phyloP scores from a whole-genome alignment of 2,329 filamentous ascomycete genomes.

The Trichoderma cornu-damae region DNA sequence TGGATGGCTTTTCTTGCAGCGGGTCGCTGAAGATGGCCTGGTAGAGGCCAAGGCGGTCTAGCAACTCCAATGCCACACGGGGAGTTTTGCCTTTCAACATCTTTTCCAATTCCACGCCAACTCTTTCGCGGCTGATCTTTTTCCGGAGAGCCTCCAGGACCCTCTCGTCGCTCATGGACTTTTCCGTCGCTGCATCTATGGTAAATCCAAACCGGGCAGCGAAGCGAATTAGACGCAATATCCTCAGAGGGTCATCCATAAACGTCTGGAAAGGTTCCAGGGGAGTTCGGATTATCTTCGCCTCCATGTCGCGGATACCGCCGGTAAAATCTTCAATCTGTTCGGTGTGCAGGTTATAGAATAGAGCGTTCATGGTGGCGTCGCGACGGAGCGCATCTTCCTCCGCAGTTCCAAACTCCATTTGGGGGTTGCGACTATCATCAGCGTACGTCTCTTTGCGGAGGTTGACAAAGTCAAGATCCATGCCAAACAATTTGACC shows the following conservation, averaged over 20 bases:
- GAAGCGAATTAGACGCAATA: slow-evolving; percentile 83
- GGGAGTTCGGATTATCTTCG: slow-evolving; percentile 73
- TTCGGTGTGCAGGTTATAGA: slow-evolving; percentile 83
- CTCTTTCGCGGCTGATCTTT: slow-evolving; percentile 89
- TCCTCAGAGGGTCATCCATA: slow-evolving; percentile 83
- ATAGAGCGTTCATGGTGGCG: slow-evolving; percentile 91
- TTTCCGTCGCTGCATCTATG: slow-evolving; percentile 65
- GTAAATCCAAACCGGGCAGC: slow-evolving; percentile 75
- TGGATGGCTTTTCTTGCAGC: slow-evolving; percentile 44
- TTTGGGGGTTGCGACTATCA: slow-evolving; percentile 82
- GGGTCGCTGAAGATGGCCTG: slow-evolving; percentile 70
- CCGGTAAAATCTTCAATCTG: slow-evolving; percentile 80
- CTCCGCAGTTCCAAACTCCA: slow-evolving; percentile 88
- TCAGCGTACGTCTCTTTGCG: slow-evolving; percentile 85
- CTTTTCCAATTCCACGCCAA: slow-evolving; percentile 78
- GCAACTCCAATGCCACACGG: slow-evolving; percentile 55
- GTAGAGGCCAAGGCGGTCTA: slow-evolving; percentile 64
- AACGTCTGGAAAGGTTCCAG: slow-evolving; percentile 88
- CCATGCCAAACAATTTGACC: slow-evolving; percentile 75
- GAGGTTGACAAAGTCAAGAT: slow-evolving; percentile 91
- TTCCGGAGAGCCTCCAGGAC: slow-evolving; percentile 73
- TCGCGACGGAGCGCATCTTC: slow-evolving; percentile 88
- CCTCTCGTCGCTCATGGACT: slow-evolving; percentile 70
- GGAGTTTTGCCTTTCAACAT: slow-evolving; percentile 49
- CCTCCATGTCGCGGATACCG: slow-evolving; percentile 69